Conservation (phyloP, 2,329 filamentous ascomycete genomes). For the Chlorencoelia australis region DNA sequence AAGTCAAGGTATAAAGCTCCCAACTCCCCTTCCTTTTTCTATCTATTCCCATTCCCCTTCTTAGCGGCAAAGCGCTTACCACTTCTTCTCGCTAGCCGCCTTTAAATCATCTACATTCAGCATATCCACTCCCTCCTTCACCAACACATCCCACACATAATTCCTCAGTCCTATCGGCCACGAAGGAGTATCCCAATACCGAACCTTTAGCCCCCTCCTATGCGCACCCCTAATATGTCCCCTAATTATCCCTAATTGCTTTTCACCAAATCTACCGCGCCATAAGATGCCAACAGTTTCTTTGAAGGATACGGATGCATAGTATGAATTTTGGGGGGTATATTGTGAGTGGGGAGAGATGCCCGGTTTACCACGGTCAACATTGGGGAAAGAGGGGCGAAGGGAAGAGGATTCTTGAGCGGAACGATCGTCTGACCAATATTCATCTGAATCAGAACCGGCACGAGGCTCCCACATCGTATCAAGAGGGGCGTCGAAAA, state of each 20-base stretch:
- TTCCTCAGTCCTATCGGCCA: slow-evolving; percentile 47
- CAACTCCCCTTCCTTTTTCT: too few species aligned
- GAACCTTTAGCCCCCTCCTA: slow-evolving; percentile 40
- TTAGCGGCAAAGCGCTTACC: slow-evolving; percentile 14
- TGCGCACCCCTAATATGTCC: slow-evolving; percentile 39
- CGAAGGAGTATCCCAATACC: slow-evolving; percentile 50
- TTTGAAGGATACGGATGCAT: slow-evolving; percentile 51
- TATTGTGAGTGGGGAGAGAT: slow-evolving; percentile 31
- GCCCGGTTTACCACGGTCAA: slow-evolving; percentile 35
- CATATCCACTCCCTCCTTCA: slow-evolving; percentile 48
- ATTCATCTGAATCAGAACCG: slow-evolving; percentile 8
- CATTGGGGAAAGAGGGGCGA: slow-evolving; percentile 7
- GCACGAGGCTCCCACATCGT: slow-evolving; percentile 29
- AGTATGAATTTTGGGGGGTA: slow-evolving; percentile 50
- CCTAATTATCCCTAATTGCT: slow-evolving; percentile 35
- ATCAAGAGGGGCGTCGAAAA: slow-evolving; percentile 55
- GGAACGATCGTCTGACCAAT: slow-evolving; percentile 15
- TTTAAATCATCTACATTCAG: slow-evolving; percentile 52
- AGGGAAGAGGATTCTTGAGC: slow-evolving; percentile 12
- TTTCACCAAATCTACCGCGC: slow-evolving; percentile 36
- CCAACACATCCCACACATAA: slow-evolving; percentile 44
- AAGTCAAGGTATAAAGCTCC: too few species aligned
- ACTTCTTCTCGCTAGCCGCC: slow-evolving; percentile 24
- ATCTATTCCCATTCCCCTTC: too few species aligned
- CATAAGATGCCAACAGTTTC: slow-evolving; percentile 39